A percentile compares a stretch with the other conserved stretches of the same genome.
These are phyloP conservation scores for Phytophthora hybrid DNA, from an alignment of 352 stramenopile genomes.

Conservation along the genomic window DNA sequence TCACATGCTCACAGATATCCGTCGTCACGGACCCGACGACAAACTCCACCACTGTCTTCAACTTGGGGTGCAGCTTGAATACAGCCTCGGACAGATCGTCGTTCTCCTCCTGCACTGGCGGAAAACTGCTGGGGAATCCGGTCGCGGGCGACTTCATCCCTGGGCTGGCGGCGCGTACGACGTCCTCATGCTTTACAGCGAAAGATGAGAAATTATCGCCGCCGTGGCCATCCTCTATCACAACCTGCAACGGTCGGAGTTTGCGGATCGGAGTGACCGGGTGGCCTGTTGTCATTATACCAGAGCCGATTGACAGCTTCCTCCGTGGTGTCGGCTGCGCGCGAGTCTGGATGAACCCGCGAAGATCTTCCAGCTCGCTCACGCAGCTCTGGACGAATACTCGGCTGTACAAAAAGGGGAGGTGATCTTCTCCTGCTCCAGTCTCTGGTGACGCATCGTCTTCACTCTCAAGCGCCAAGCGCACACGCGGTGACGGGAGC, in stretches of 20 bases:
- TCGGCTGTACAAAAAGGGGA: constrained; percentile 75
- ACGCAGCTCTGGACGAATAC: constrained; percentile 77
- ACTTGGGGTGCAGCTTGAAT: constrained; percentile 70
- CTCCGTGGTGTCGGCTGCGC: constrained; percentile 43
- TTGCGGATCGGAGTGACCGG: constrained; percentile 57
- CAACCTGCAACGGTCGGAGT: constrained; percentile 65
- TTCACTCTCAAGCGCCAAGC: constrained; percentile 20
- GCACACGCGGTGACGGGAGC: constrained; percentile 23
- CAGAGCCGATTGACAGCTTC: constrained; percentile 23
- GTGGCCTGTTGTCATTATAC: constrained; percentile 8
- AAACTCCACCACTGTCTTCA: constrained; percentile 69
- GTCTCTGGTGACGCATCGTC: constrained; percentile 11
- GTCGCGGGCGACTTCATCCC: constrained; percentile 6
- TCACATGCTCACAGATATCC: constrained; percentile 66
- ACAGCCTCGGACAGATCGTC: constrained; percentile 56
- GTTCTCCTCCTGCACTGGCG: constrained; percentile 30
- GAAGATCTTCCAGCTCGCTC: constrained; percentile 62
- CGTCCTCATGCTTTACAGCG: constrained; percentile 3
- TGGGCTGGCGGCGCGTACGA: background rate
- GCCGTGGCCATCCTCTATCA: constrained; percentile 38
- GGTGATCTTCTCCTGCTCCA: constrained; percentile 38
- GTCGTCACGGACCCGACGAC: constrained; percentile 70
- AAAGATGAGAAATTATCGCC: constrained; percentile 11
- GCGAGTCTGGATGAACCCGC: constrained; percentile 64
- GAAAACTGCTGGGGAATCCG: background rate